Base-by-base conservation (phyloP, 192 early-diverging fungal species). In the Anaeromyces robustus region DNA sequence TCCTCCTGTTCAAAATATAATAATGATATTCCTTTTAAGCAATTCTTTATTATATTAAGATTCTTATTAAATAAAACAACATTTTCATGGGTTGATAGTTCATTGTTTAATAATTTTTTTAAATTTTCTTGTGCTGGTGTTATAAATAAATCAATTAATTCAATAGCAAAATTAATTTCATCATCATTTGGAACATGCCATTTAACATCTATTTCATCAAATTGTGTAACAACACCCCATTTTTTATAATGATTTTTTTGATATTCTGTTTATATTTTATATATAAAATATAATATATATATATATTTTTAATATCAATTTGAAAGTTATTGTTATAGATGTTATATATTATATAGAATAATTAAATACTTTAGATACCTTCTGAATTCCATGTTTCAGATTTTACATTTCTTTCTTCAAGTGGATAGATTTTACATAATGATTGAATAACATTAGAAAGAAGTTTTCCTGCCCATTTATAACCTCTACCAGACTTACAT, bases 101-200 rank as follows among this genome's bases (percentile, higher is more conserved):
- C 78, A 78, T 59, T 81, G 11, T 78, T 80, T 80, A 89, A 91
- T 14, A 90, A 82, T 12, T 87, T 85, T 29, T 84, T 82, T 29
- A 88, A 78, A 6, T 85, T 80, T 11, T 79, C 77, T 29, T 87
- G 77, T 12, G 84, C 59, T 28, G 91, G 89, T 12, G 82, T 79
- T 11, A 90, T 84, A 68, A 93, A 87, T 2, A 77, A 79, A 2
- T 90, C 86, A 30, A 94, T 82, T 22, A 97, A 80, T 32, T 91
- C 88, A 19, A 93, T 81, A 1, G 92, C 93, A 81, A 92, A 90
- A 29, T 90, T 83, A 19, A 92, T 85, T 80, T 95, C 96, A 1
- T 87, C 84, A 29, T 88, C 82, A 29, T 83, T 89, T 14, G 96
- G 94, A 16, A 87, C 81, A 82, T 96, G 95, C 96, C 96, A 98